Evolutionary conservation across 2,329 filamentous ascomycete species (phyloP), one percentile per base, ranked within the genome.

Genomic region (Colletotrichum sp.): DNA sequence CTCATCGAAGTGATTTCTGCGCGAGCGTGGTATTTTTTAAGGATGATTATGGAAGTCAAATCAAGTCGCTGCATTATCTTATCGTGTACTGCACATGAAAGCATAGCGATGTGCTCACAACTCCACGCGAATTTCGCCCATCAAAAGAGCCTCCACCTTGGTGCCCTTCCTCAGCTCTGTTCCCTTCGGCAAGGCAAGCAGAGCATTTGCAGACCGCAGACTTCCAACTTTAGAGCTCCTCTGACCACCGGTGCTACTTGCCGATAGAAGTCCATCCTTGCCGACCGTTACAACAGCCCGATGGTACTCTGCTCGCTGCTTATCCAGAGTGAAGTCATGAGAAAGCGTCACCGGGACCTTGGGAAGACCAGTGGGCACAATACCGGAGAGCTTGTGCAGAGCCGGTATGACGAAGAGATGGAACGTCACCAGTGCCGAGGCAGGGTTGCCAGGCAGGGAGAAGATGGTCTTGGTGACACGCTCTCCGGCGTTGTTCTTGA

Each of bases 371-470:
- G 88, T 87, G 0, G 92, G 92, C 55, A 85, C 85, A 26, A 96
- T 87, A 0, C 96, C 97, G 13, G 92, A 90, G 79, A 94, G 89
- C 79, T 94, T 92, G 81, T 98, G 95, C 75, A 99, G 86, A 1
- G 95, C 93, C 0, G 97, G 97, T 13, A 99, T 88, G 10, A 99
- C 96, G 84, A 99, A 99, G 3, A 99, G 91, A 81, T 99, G 95
- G 81, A 98, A 95, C 0, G 96, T 98, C 12, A 99, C 97, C 3
- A 98, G 89, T 1, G 97, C 96, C 4, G 95, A 97, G 3, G 96
- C 97, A 0, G 97, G 97, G 83, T 99, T 99, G 0, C 97, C 97
- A 0, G 97, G 97, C 0, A 99, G 89, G 0, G 95, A 95, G 85
- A 99, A 99, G 78, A 99, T 92, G 74, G 93, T 89, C 82, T 95